Base-by-base conservation (phyloP, 2,329 filamentous ascomycete species). In the Stachybotrys elegans region DNA sequence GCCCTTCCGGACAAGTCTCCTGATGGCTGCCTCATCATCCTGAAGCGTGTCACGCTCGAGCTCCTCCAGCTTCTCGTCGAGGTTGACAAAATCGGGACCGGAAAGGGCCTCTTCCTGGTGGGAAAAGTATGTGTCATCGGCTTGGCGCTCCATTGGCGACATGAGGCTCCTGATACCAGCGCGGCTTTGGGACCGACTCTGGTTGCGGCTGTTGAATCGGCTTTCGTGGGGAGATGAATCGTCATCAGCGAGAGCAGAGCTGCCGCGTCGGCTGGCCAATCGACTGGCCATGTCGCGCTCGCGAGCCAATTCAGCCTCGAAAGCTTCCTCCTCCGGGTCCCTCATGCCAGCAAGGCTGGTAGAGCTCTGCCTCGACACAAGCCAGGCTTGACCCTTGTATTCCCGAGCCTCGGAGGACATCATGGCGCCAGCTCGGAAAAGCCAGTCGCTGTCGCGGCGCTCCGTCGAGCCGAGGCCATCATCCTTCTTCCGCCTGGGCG, bases 351-450 rank as follows among this genome's bases (percentile, higher is more conserved):
- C 65, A 16, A 85, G 69, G 55, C 76, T 83, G 8, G 80, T 85
- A 2, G 81, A 83, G 57, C 79, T 83, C 43, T 76, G 78, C 38
- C 80, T 72, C 20, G 80, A 79, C n/a, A 78, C 69, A 17, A 87
- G 73, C 83, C 83, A 87, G 13, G 76, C 67, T 61, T 86, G 82
- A 13, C 83, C 83, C 62, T 86, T 86, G 55, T 70, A 81, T 57
- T 86, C 83, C 45, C 82, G 70, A 16, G 81, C 71, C 57, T 82
- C 79, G 42, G 73, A 75, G 45, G 76, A 76, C 52, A 86, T 76
- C 38, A 83, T 58, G 6, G 79, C 79, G 38, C 81, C 82, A 1
- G 81, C 75, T 22, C 81, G 73, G 20, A 83, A 68, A 37, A 86
- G 65, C 82, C 83, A 86, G 62, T 84, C 81, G 45, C 75, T 78